Conservation (phyloP, 148 eudicot genomes). For the Nepenthes mirabilis region DNA sequence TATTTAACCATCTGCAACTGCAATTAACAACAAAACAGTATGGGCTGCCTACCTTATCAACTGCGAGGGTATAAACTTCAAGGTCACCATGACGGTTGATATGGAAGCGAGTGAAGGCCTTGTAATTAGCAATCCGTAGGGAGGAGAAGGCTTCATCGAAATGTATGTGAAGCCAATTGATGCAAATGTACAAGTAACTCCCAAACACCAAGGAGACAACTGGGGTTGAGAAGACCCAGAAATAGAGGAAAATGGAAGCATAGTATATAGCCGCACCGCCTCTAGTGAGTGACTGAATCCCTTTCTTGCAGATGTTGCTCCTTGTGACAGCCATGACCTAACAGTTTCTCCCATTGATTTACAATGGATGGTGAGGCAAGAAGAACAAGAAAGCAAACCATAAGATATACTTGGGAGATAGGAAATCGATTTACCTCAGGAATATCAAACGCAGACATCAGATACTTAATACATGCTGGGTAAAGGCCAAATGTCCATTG, state of each 20-base stretch:
- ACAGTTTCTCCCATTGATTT: constrained; percentile 6
- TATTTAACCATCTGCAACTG: background rate
- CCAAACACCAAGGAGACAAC: constrained; percentile 90
- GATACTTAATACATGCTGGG: constrained; percentile 97
- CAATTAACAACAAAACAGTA: background rate
- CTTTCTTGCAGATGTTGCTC: constrained; percentile 82
- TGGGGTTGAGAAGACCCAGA: constrained; percentile 99
- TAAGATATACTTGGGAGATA: background rate
- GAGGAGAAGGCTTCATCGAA: constrained; percentile 99
- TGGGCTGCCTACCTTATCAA: constrained; percentile 63
- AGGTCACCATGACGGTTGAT: constrained; percentile 60
- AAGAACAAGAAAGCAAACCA: background rate
- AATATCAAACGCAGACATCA: constrained; percentile 97
- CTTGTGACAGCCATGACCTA: constrained; percentile 98
- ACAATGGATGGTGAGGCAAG: background rate
- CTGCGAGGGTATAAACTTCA: constrained; percentile 94
- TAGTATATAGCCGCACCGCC: constrained; percentile 76
- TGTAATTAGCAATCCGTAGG: constrained; percentile 92
- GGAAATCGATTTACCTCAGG: constrained; percentile 60
- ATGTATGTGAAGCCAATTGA: constrained; percentile 96
- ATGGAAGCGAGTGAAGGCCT: constrained; percentile 91
- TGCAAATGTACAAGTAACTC: constrained; percentile 86
- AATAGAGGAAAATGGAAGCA: constrained; percentile 93
- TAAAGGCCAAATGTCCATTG: constrained; percentile 97
- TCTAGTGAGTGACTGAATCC: constrained; percentile 68